Conservation (phyloP, 1,139 yeast genomes). For the Martiniozyma asiatica region DNA sequence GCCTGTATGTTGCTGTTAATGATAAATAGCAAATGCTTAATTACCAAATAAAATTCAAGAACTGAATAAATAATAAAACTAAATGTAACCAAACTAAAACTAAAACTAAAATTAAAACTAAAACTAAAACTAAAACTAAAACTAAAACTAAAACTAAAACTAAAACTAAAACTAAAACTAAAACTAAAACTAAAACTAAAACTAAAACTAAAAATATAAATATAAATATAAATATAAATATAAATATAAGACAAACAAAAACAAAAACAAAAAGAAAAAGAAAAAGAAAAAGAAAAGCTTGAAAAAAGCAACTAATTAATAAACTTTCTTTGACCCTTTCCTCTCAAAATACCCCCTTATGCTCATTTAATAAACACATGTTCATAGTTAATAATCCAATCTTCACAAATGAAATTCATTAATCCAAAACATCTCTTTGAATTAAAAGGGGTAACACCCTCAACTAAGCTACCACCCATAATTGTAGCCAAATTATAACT, state of each 20-base stretch:
- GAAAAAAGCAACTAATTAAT: neutral
- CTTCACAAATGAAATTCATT: slow-evolving; percentile 43
- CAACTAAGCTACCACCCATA: slow-evolving; percentile 49
- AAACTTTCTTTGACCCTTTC: neutral
- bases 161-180: too few species aligned
- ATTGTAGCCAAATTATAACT: slow-evolving; percentile 47
- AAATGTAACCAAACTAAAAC: too few species aligned
- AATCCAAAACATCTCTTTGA: slow-evolving; percentile 41
- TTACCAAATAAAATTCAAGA: too few species aligned
- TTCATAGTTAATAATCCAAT: slow-evolving; percentile 32
- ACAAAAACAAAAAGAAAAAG: neutral
- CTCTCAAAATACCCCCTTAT: too few species aligned
- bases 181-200: too few species aligned
- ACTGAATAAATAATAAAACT: neutral
- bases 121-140: too few species aligned
- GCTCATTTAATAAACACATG: slow-evolving; percentile 22
- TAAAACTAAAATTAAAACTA: too few species aligned
- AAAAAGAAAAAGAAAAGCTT: neutral
- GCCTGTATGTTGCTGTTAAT: too few species aligned
- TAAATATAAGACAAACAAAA: too few species aligned
- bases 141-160: too few species aligned
- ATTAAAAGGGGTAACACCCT: slow-evolving; percentile 41
- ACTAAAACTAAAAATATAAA: neutral
- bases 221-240: neutral
- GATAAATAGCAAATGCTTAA: too few species aligned